A percentile compares a stretch with the other conserved stretches of the same genome.
Conservation (phyloP, 2,329 filamentous ascomycete genomes). For the Pseudogymnoascus sp. region DNA sequence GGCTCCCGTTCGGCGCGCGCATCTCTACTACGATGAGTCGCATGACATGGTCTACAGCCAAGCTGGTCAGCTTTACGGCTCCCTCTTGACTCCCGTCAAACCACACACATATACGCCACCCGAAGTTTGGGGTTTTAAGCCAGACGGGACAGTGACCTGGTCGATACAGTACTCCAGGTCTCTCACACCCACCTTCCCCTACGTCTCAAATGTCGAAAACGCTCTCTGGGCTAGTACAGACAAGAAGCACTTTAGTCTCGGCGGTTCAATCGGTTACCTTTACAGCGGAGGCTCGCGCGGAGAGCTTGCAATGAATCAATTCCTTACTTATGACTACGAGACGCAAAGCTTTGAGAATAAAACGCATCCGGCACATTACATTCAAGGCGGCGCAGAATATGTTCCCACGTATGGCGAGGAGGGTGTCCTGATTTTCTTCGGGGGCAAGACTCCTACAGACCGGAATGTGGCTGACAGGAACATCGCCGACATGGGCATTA, state of each 20-base stretch:
- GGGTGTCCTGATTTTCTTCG: constrained; percentile 16
- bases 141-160: background rate
- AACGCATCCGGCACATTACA: constrained; percentile 2
- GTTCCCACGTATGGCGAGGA: constrained; percentile 15
- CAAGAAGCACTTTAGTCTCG: constrained; percentile 4
- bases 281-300: background rate
- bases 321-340: background rate
- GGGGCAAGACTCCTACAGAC: constrained; percentile 9
- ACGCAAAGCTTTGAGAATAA: constrained; percentile 8
- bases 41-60: constrained; percentile 7
- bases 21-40: background rate
- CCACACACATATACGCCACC: background rate
- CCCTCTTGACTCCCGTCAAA: background rate
- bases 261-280: constrained; percentile 1
- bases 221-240: background rate
- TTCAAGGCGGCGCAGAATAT: constrained; percentile 12
- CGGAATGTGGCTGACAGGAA: background rate
- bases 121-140: background rate
- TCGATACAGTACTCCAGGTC: background rate
- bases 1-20: background rate
- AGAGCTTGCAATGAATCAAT: constrained; percentile 2
- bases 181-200: background rate
- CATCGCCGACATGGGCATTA: background rate
- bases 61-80: background rate
- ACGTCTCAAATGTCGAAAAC: background rate